These are phyloP conservation scores for Hibiscus syriacus DNA, from an alignment of 345 rosid species.

Conservation along the genomic window DNA sequence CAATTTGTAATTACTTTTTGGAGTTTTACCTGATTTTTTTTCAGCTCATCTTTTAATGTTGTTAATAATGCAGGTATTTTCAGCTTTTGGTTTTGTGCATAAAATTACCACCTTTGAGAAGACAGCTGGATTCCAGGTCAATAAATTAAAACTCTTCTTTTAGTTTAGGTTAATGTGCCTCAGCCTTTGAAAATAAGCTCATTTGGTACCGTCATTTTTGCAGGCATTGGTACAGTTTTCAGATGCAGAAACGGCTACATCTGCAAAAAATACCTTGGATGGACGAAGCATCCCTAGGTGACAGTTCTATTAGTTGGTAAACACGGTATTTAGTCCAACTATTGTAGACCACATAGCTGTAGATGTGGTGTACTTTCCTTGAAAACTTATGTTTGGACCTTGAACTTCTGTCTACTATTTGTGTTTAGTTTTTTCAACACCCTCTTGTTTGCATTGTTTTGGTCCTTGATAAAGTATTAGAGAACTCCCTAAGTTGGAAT, in stretches of 20 bases:
- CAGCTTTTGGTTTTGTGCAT: slow-evolving; percentile 97
- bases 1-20: background rate
- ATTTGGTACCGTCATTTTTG: slow-evolving; percentile 12
- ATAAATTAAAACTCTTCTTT: background rate
- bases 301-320: slow-evolving; percentile 56
- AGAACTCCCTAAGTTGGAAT: background rate
- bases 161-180: slow-evolving; percentile 6
- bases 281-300: slow-evolving; percentile 99
- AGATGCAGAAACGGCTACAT: slow-evolving; percentile 89
- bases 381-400: slow-evolving; percentile 6
- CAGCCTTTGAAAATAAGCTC: slow-evolving; percentile 9
- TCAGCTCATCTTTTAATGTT: slow-evolving; percentile 17
- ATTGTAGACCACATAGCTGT: slow-evolving; percentile 26
- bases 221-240: slow-evolving; percentile 98
- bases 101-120: slow-evolving; percentile 98
- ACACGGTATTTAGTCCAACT: slow-evolving; percentile 55
- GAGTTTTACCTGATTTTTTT: slow-evolving; percentile 4
- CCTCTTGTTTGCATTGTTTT: background rate
- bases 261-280: slow-evolving; percentile 80
- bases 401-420: slow-evolving; percentile 2
- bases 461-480: slow-evolving; percentile 5
- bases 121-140: slow-evolving; percentile 95
- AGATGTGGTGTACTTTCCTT: slow-evolving; percentile 15
- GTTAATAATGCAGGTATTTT: slow-evolving; percentile 75
- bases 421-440: background rate